Base-by-base conservation (phyloP, 2,329 filamentous ascomycete species). In the Talaromyces funiculosus region DNA sequence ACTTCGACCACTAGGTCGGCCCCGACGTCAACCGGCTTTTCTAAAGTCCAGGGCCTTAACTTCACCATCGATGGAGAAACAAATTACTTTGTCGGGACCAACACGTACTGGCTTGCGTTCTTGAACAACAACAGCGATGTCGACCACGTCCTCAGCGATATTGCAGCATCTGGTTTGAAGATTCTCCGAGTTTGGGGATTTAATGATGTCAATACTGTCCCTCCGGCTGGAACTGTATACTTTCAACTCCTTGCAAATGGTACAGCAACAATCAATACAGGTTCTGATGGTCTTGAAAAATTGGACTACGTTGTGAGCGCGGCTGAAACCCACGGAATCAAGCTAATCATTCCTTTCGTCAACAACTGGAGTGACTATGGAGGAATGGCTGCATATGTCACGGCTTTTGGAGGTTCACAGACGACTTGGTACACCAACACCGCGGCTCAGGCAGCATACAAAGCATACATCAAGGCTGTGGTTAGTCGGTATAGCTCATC, bases 331-430 rank as follows among this genome's bases (percentile, higher is more conserved):
- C 77, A 82, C 58, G 82, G 82, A 3, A 77, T 89, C 65, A 86
- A 86, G 70, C 75, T 88, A 4, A 86, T 89, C 63, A 84, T 73
- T 59, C 72, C 71, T 62, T 73, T 72, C 42, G 84, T 88, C 59
- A 89, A 89, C 74, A 84, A 89, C 73, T 90, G 86, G 86, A 77
- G 77, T 49, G 87, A 89, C 67, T 88, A 87, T 45, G 86, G 86
- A 29, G 85, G 86, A 53, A 86, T 87, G 73, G 76, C 78, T 10
- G 81, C 82, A 1, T 87, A 87, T 66, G 79, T 80, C 47, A 75
- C 71, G 10, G 82, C 80, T 1, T 86, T 83, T 60, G 84, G 82
- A 38, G 81, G 80, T 54, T 70, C 70, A 59, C 77, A 82, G 61
- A 76, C 76, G 14, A 74, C 75, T 6, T 89, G 84, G 80, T 89